phyloP scores from a whole-genome alignment of 139 green algal species.

The Chlorella vulgaris region DNA sequence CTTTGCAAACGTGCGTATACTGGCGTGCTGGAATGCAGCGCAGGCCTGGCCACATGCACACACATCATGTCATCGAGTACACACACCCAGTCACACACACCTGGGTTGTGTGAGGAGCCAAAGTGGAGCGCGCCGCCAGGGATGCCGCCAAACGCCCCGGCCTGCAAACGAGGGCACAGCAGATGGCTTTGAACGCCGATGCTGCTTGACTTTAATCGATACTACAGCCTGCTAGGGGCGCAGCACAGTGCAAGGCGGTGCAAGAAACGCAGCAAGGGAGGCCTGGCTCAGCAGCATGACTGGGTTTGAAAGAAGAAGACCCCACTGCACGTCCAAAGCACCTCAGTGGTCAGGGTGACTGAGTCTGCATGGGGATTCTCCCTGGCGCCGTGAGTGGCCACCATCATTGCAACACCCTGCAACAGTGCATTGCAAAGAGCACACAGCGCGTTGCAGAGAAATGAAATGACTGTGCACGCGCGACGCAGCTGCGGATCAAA shows the following conservation, averaged over 20 bases:
- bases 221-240: neutral
- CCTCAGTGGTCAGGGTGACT: conserved; percentile 48
- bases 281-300: too few species aligned
- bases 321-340: neutral
- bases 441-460: neutral
- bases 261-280: neutral
- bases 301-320: neutral
- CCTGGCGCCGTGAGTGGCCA: conserved; percentile 32
- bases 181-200: too few species aligned
- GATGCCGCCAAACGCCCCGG: conserved; percentile 52
- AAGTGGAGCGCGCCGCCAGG: conserved; percentile 49
- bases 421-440: neutral
- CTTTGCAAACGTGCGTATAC: too few species aligned
- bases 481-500: too few species aligned
- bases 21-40: neutral
- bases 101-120: conserved; percentile 46
- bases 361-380: conserved; percentile 40
- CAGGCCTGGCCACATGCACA: neutral
- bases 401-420: conserved; percentile 53
- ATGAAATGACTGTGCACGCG: neutral
- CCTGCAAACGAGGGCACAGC: too few species aligned
- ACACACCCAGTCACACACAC: neutral
- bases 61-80: neutral
- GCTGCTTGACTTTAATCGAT: neutral
- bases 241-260: neutral